Evolutionary conservation across 306 rosid species (phyloP).

Genomic region (Glycine tomentella): DNA sequence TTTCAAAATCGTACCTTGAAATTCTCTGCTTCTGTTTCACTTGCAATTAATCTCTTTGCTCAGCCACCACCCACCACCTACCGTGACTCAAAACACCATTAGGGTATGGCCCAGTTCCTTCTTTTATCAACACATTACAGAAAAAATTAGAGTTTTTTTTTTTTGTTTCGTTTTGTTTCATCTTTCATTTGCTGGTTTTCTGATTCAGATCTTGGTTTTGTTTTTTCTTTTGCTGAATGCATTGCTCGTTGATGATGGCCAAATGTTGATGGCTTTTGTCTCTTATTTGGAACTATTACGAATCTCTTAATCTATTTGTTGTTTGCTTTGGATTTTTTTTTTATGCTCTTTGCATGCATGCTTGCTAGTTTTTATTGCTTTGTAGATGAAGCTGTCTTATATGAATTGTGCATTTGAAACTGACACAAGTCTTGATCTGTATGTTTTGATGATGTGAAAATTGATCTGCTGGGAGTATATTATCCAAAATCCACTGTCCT

Average conservation of each 20-base stretch:
- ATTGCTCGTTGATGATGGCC: slow-evolving; percentile 7
- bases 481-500: slow-evolving; percentile 19
- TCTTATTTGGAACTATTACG: slow-evolving; percentile 13
- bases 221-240: slow-evolving; percentile 44
- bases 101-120: slow-evolving; percentile 38
- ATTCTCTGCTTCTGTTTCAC: slow-evolving; percentile 5
- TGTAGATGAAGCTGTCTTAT: slow-evolving; percentile 26
- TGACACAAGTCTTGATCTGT: slow-evolving; percentile 15
- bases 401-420: slow-evolving; percentile 44
- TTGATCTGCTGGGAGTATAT: slow-evolving; percentile 15
- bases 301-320: slow-evolving; percentile 14
- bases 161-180: neutral
- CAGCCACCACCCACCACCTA: slow-evolving; percentile 12
- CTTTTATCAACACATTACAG: neutral
- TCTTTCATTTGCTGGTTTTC: slow-evolving; percentile 8
- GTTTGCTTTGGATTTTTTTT: neutral
- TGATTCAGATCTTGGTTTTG: slow-evolving; percentile 42
- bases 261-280: slow-evolving; percentile 18
- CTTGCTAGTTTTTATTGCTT: slow-evolving; percentile 29
- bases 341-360: slow-evolving; percentile 30
- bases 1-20: slow-evolving; percentile 26
- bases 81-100: neutral
- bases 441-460: neutral
- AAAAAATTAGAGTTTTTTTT: neutral
- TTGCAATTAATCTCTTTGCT: slow-evolving; percentile 25